phyloP scores from a whole-genome alignment of 257 asterid species.

The Coffea canephora region DNA sequence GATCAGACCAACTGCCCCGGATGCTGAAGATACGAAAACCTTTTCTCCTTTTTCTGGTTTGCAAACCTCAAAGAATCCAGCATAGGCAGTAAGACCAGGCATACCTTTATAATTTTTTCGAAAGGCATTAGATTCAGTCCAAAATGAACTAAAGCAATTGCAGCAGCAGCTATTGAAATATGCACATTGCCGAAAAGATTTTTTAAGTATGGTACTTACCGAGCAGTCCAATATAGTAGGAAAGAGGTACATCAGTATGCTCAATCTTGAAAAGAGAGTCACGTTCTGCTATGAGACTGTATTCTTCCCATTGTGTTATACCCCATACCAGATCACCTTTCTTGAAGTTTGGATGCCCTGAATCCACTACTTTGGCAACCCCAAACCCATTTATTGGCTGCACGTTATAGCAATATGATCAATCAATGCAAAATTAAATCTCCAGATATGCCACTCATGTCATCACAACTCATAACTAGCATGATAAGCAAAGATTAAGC shows the following conservation, averaged over 20 bases:
- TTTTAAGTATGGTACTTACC: conserved; percentile 10
- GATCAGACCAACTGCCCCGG: conserved; percentile 18
- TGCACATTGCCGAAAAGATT: too few species aligned
- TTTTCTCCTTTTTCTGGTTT: conserved; percentile 22
- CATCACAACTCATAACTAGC: too few species aligned
- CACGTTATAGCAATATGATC: not conserved
- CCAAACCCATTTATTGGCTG: conserved; percentile 32
- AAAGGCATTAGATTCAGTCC: too few species aligned
- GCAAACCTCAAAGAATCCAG: conserved; percentile 25
- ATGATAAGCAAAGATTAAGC: too few species aligned
- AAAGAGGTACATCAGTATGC: conserved; percentile 16
- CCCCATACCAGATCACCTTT: conserved; percentile 32
- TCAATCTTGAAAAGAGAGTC: conserved; percentile 14
- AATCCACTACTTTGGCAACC: conserved; percentile 31
- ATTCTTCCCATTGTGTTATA: conserved; percentile 24
- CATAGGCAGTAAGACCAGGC: conserved; percentile 28
- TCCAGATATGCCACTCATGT: too few species aligned
- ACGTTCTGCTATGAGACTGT: conserved; percentile 8
- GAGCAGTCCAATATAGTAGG: conserved; percentile 22
- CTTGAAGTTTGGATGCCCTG: conserved; percentile 26
- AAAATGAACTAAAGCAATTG: too few species aligned
- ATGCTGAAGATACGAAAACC: conserved; percentile 23
- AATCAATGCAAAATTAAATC: not conserved
- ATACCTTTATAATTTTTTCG: not conserved
- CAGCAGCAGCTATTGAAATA: too few species aligned